These are phyloP conservation scores for Candida sakaeoensis DNA, from an alignment of 805 yeast species.

Conservation along the genomic window DNA sequence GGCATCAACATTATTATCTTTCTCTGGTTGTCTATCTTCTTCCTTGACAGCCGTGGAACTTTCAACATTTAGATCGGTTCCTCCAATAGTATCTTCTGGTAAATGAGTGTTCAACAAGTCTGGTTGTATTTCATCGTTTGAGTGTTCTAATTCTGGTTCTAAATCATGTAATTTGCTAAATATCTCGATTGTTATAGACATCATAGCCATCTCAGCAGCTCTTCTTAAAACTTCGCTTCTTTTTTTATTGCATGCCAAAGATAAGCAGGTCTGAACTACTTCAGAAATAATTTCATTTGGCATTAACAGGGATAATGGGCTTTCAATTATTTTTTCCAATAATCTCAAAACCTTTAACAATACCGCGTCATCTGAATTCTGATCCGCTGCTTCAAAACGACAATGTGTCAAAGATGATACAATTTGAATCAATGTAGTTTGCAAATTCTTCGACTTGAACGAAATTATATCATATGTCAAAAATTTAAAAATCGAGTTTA, in stretches of 20 bases:
- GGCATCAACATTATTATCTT: neutral
- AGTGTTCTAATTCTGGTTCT: slow-evolving; percentile 48
- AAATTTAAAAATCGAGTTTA: slow-evolving; percentile 71
- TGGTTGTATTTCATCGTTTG: slow-evolving; percentile 41
- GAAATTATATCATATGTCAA: slow-evolving; percentile 67
- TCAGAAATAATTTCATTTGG: slow-evolving; percentile 84
- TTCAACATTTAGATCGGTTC: slow-evolving; percentile 21
- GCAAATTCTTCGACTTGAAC: slow-evolving; percentile 49
- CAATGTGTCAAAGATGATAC: slow-evolving; percentile 84
- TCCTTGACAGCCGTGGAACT: slow-evolving; percentile 8
- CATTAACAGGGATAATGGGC: slow-evolving; percentile 61
- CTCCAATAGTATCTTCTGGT: slow-evolving; percentile 60
- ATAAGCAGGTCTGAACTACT: slow-evolving; percentile 84
- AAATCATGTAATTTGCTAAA: slow-evolving; percentile 58
- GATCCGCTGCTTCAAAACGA: slow-evolving; percentile 93
- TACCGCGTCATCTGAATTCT: slow-evolving; percentile 87
- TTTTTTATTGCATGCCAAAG: slow-evolving; percentile 87
- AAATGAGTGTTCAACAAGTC: slow-evolving; percentile 46
- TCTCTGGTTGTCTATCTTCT: slow-evolving; percentile 13
- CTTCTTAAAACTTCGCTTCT: slow-evolving; percentile 85
- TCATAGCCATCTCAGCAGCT: slow-evolving; percentile 82
- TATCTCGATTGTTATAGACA: slow-evolving; percentile 62
- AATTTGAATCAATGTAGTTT: slow-evolving; percentile 58
- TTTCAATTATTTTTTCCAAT: slow-evolving; percentile 60
- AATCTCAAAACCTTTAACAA: slow-evolving; percentile 76